Percentiles rank a stretch among this genome's conserved stretches.
phyloP scores from a whole-genome alignment of 495 filamentous ascomycete genomes.

The Penicillium ucsense region DNA sequence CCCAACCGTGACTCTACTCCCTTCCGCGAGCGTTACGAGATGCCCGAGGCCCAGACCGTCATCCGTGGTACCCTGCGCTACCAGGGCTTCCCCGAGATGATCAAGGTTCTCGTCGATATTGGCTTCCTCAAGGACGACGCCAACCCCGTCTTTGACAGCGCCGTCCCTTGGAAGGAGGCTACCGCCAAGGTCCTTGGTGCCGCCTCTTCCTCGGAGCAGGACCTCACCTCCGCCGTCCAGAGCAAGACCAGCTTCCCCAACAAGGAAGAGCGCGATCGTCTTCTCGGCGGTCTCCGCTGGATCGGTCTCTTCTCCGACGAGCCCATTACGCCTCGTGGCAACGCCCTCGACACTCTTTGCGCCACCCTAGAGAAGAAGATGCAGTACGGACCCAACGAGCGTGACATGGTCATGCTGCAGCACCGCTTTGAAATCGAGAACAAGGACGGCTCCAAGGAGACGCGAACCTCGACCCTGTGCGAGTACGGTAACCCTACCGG shows the following conservation, averaged over 20 bases:
- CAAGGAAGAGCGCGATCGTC: constrained; percentile 63
- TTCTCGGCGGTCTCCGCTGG: constrained; percentile 73
- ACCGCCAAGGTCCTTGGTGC: constrained; percentile 64
- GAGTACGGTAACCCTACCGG: constrained; percentile 79
- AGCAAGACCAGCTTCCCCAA: constrained; percentile 63
- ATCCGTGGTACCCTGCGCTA: constrained; percentile 70
- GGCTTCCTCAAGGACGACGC: constrained; percentile 68
- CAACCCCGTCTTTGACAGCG: constrained; percentile 47
- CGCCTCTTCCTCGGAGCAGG: constrained; percentile 47
- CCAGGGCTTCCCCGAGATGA: constrained; percentile 78
- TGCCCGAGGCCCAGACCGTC: constrained; percentile 60
- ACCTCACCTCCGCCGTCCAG: constrained; percentile 63
- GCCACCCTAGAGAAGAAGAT: constrained; percentile 87
- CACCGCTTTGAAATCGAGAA: constrained; percentile 90
- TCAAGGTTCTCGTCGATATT: constrained; percentile 77
- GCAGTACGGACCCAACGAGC: constrained; percentile 74
- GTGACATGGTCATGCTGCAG: constrained; percentile 80
- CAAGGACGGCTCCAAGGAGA: constrained; percentile 65
- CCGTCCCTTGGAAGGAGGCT: constrained; percentile 71
- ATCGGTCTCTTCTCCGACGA: constrained; percentile 78
- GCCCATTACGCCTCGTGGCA: constrained; percentile 62
- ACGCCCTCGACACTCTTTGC: constrained; percentile 81
- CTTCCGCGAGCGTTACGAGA: constrained; percentile 81
- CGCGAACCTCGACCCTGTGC: constrained; percentile 66
- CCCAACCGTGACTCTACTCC: constrained; percentile 84